Conservation (phyloP, 2,329 filamentous ascomycete species). For the Colletotrichum sublineola region DNA sequence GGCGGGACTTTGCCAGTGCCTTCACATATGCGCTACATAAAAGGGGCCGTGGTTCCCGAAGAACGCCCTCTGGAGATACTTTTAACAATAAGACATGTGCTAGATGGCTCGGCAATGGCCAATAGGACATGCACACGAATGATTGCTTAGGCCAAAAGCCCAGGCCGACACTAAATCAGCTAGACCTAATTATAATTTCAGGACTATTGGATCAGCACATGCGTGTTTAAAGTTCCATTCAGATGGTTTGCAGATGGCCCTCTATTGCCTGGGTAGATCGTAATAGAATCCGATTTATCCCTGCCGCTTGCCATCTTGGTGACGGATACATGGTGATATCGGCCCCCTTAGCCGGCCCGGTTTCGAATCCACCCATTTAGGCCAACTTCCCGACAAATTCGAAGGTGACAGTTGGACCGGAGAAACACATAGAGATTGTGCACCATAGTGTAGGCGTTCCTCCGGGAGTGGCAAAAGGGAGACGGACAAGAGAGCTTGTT, state of each 20-base stretch:
- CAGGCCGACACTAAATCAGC: neutral
- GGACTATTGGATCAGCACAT: neutral
- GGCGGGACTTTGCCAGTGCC: neutral
- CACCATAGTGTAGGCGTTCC: neutral
- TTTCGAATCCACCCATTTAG: neutral
- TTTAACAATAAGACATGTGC: no score
- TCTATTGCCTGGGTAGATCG: neutral
- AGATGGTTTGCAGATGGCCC: neutral
- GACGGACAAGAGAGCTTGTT: neutral
- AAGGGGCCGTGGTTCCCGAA: neutral
- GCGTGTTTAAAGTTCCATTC: neutral
- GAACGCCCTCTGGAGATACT: neutral
- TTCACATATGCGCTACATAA: neutral
- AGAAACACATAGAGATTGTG: constrained; percentile 7
- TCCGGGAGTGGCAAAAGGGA: neutral
- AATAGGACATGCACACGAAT: no score
- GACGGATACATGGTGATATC: neutral
- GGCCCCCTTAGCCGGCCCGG: neutral
- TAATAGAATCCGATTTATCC: neutral
- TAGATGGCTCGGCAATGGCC: neutral
- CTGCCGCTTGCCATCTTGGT: neutral
- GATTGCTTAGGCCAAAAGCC: neutral
- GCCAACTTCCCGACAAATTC: neutral
- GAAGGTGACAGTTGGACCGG: neutral
- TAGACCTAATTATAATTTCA: neutral